phyloP scores from a whole-genome alignment of 345 rosid genomes.

The Gossypium rotundifolium region DNA sequence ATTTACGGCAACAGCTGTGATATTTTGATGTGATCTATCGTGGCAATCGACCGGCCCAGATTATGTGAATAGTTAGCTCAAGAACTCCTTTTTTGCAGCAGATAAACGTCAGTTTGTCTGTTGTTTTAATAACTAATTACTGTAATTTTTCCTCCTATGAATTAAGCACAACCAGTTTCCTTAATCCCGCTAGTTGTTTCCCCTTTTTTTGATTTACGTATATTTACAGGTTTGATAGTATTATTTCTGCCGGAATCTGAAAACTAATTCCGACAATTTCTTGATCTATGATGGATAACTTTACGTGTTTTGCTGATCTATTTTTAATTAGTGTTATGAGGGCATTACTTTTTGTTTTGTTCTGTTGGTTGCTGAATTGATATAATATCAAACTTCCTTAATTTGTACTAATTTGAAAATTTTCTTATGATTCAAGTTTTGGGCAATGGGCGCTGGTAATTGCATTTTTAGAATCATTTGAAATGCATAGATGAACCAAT shows the following conservation, averaged over 20 bases:
- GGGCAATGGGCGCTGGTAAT: not conserved
- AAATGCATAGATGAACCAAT: conserved; percentile 2
- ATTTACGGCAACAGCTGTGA: not conserved
- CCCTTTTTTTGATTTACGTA: too few relatives aligned
- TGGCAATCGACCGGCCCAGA: conserved; percentile 8
- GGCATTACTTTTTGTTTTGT: not conserved
- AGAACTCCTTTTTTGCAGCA: conserved; percentile 27
- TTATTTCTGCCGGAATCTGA: not conserved
- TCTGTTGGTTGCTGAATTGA: not conserved
- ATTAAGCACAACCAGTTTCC: not conserved
- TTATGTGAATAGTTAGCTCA: conserved; percentile 25
- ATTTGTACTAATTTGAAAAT: not conserved
- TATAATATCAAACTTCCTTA: not conserved
- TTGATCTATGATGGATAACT: not conserved
- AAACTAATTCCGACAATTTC: not conserved
- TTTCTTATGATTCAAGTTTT: not conserved
- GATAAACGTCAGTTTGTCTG: conserved; percentile 12
- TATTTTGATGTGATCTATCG: conserved; percentile 11
- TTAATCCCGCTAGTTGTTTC: not conserved
- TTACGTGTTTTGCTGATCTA: not conserved
- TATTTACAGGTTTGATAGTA: not conserved
- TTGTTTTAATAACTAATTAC: conserved; percentile 21
- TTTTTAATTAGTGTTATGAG: not conserved
- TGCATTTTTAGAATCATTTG: not conserved
- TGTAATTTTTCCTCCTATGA: conserved; percentile 8